A percentile compares a stretch with the other conserved stretches of the same genome.
phyloP scores from a whole-genome alignment of 2,329 filamentous ascomycete species.

The Aureobasidium mangrovei region DNA sequence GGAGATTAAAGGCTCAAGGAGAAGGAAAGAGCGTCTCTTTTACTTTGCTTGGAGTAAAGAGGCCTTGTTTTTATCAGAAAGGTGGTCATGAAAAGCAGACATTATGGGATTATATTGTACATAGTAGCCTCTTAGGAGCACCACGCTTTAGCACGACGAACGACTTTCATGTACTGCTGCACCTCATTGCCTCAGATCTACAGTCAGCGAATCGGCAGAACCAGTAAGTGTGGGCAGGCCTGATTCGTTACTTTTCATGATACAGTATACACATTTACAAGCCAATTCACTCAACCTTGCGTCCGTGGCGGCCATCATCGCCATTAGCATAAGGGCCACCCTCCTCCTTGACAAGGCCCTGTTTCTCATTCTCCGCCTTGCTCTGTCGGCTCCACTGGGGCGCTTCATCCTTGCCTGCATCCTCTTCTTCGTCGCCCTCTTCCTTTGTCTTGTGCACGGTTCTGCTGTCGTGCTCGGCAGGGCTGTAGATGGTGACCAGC shows the following conservation, averaged over 20 bases:
- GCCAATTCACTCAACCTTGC: conserved; percentile 15
- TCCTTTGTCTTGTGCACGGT: conserved; percentile 56
- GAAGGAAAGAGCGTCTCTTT: not conserved
- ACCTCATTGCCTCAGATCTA: not conserved
- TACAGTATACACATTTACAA: no score
- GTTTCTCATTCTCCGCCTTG: conserved; percentile 50
- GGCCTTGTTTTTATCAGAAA: no score
- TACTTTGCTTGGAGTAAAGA: not conserved
- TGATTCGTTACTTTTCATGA: no score
- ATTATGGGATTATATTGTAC: not conserved
- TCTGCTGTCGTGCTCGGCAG: conserved; percentile 52
- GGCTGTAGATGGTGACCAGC: conserved; percentile 54
- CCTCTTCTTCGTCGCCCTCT: conserved; percentile 53
- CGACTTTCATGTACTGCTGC: not conserved
- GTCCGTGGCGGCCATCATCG: conserved; percentile 29
- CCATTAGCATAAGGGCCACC: conserved; percentile 30
- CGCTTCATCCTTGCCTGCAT: conserved; percentile 51
- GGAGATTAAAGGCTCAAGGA: no score
- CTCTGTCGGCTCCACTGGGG: conserved; percentile 50
- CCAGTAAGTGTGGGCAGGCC: not conserved
- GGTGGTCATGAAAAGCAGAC: not conserved
- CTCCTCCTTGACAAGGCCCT: conserved; percentile 43
- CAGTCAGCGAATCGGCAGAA: not conserved
- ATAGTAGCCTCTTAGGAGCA: not conserved
- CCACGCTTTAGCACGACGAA: not conserved